Evolutionary conservation across 163 green algal genomes (phyloP).

Genomic region (Chlorella variabilis): DNA sequence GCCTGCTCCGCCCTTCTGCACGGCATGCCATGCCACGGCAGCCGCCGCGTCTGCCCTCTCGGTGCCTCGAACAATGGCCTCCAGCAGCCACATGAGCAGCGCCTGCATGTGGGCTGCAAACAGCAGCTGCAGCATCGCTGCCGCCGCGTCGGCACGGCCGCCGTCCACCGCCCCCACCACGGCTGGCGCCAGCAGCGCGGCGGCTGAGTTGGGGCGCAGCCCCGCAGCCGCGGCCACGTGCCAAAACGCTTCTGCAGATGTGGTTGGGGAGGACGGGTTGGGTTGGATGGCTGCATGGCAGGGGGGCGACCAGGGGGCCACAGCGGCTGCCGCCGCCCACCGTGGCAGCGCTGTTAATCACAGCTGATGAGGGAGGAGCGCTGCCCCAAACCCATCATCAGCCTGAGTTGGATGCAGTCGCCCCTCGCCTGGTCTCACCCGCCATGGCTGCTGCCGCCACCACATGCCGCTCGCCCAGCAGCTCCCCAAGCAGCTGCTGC

Average conservation of each 20-base stretch:
- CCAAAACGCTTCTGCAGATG: conserved; percentile 18
- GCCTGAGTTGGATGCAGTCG: too few relatives aligned
- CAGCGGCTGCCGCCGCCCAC: too few relatives aligned
- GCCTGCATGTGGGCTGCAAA: background rate
- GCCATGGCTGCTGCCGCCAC: background rate
- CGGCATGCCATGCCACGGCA: background rate
- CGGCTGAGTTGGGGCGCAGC: background rate
- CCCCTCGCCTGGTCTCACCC: too few relatives aligned
- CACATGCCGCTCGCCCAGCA: background rate
- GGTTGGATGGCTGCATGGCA: too few relatives aligned
- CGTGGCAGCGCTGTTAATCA: too few relatives aligned
- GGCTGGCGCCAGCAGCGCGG: background rate
- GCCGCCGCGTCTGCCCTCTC: conserved; percentile 2
- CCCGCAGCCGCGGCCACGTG: background rate
- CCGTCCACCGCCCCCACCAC: conserved; percentile 5
- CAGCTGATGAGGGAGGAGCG: too few relatives aligned
- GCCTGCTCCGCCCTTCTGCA: background rate
- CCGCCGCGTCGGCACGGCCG: background rate
- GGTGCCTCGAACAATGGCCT: background rate
- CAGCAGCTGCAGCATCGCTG: background rate
- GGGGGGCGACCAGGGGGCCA: too few relatives aligned
- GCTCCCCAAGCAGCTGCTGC: background rate
- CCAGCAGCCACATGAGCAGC: conserved; percentile 27
- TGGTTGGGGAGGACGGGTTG: background rate
- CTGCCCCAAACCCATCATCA: too few relatives aligned